Conservation (phyloP, 495 filamentous ascomycete species). For the Hamigera avellanea region DNA sequence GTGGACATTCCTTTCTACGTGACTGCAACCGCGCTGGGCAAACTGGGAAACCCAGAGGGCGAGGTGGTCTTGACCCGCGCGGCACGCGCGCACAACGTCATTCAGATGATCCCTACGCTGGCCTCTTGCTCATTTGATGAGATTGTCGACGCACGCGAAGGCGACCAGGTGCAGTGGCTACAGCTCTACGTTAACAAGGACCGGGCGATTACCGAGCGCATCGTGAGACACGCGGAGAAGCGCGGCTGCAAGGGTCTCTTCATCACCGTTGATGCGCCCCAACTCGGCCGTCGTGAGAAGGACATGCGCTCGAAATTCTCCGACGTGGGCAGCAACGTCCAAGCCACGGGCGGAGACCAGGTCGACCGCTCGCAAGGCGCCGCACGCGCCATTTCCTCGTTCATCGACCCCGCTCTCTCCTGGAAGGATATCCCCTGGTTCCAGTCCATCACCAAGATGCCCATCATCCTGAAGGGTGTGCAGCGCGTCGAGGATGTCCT, state of each 20-base stretch:
- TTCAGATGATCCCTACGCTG: constrained; percentile 98
- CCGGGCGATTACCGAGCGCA: constrained; percentile 77
- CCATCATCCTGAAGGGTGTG: constrained; percentile 92
- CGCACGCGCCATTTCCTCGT: constrained; percentile 82
- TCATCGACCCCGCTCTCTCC: constrained; percentile 83
- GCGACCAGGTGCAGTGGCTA: constrained; percentile 86
- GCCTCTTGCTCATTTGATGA: constrained; percentile 97
- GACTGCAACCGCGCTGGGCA: constrained; percentile 84
- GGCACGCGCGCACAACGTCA: constrained; percentile 71
- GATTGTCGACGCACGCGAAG: constrained; percentile 73
- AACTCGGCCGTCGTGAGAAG: constrained; percentile 90
- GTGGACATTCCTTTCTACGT: constrained; percentile 80
- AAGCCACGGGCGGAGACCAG: constrained; percentile 43
- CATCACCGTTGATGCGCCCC: constrained; percentile 96
- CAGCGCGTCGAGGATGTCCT: constrained; percentile 94
- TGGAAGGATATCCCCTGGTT: constrained; percentile 98
- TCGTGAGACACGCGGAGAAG: constrained; percentile 82
- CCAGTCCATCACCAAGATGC: constrained; percentile 84
- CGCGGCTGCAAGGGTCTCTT: constrained; percentile 93
- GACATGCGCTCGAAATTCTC: constrained; percentile 89
- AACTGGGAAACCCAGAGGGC: constrained; percentile 79
- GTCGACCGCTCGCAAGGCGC: constrained; percentile 86
- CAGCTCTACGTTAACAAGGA: constrained; percentile 99
- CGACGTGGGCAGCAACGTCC: constrained; percentile 76
- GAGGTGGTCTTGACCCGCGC: constrained; percentile 83